Evolutionary conservation across 441 rosid genomes (phyloP).

Genomic region (Jatropha podagrica): DNA sequence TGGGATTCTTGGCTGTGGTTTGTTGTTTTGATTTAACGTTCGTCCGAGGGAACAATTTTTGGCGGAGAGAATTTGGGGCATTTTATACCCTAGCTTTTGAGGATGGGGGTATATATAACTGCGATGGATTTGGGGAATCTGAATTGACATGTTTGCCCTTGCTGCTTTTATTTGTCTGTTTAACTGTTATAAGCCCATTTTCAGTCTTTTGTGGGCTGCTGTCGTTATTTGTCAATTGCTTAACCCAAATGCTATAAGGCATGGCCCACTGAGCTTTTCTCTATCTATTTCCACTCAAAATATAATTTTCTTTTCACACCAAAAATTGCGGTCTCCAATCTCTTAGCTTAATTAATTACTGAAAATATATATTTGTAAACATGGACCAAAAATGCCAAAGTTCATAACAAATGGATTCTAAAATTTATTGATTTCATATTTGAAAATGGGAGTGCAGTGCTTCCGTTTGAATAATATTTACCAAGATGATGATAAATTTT

Average conservation of each 20-base stretch:
- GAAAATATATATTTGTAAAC: too few relatives aligned
- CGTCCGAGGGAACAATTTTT: constrained; percentile 28
- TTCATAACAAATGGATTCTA: too few relatives aligned
- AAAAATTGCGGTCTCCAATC: too few relatives aligned
- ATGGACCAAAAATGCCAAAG: too few relatives aligned
- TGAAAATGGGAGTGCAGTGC: too few relatives aligned
- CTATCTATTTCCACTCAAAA: not conserved
- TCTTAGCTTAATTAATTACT: too few relatives aligned
- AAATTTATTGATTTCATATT: too few relatives aligned
- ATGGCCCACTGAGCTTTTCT: not conserved
- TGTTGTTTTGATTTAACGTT: constrained; percentile 34
- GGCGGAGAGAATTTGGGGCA: constrained; percentile 62
- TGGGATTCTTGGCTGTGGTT: constrained; percentile 14
- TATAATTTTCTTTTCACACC: too few relatives aligned
- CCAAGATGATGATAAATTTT: too few relatives aligned
- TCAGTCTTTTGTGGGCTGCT: not conserved
- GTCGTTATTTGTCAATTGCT: not conserved
- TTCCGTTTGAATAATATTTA: too few relatives aligned
- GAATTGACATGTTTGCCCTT: constrained; percentile 39
- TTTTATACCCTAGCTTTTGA: constrained; percentile 93
- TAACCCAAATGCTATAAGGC: not conserved
- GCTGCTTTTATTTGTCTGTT: not conserved
- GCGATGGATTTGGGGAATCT: constrained; percentile 12
- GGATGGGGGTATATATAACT: constrained; percentile 64
- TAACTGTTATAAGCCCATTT: not conserved